A percentile compares a stretch with the other conserved stretches of the same genome.
These are phyloP conservation scores for Botrytis medusae DNA, from an alignment of 2,329 filamentous ascomycete species.

Conservation along the genomic window DNA sequence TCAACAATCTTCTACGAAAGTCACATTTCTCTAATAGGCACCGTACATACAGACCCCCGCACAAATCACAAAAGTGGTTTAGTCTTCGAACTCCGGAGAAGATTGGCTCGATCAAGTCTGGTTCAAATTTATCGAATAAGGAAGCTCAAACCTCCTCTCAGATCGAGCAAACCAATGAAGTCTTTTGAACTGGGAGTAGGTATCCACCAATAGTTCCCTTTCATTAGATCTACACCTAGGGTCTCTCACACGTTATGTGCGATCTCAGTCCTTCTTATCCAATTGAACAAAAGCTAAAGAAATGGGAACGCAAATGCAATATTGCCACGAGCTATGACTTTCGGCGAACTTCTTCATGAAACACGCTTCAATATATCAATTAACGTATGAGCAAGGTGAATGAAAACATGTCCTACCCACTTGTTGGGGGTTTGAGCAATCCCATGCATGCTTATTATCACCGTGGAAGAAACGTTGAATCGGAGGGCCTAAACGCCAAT, in stretches of 20 bases:
- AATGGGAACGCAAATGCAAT: conserved; percentile 10
- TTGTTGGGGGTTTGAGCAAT: conserved; percentile 13
- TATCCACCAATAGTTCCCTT: conserved; percentile 13
- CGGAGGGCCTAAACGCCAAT: conserved; percentile 21
- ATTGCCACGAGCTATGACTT: conserved; percentile 7
- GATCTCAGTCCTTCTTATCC: conserved; percentile 1
- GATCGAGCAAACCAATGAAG: conserved; percentile 14
- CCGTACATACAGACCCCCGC: conserved; percentile 14
- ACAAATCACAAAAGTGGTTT: conserved; percentile 1
- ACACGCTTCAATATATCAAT: conserved; percentile 11
- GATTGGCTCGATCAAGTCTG: conserved; percentile 15
- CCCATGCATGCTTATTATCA: conserved; percentile 21
- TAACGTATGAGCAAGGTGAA: conserved; percentile 15
- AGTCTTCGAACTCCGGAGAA: conserved; percentile 5
- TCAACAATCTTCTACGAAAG: conserved; percentile 3
- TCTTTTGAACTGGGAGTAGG: not conserved
- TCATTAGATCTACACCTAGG: conserved; percentile 12
- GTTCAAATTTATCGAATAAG: conserved; percentile 11
- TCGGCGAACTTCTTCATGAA: conserved; percentile 17
- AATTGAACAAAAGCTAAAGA: not conserved
- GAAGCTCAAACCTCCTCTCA: conserved; percentile 13
- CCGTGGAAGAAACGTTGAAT: conserved; percentile 13
- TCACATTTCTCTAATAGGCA: conserved; percentile 9
- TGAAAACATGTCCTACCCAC: conserved; percentile 2
- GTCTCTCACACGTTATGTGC: conserved; percentile 7